Percentiles rank a stretch among this genome's conserved stretches.
These are phyloP conservation scores for Rhipidocladum racemiflorum DNA, from an alignment of 176 grass and related monocot species.

Conservation along the genomic window DNA sequence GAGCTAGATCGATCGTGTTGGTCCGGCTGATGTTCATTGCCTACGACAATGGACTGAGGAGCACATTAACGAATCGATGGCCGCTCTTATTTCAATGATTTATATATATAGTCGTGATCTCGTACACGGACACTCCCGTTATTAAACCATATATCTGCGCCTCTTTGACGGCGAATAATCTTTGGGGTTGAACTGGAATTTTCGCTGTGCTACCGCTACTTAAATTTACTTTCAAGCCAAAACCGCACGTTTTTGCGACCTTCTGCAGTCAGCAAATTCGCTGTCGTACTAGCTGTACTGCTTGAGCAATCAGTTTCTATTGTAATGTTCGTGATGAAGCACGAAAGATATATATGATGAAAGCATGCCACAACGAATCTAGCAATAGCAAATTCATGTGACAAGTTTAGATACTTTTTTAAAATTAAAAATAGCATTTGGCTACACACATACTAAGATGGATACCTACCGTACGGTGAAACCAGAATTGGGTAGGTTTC, in stretches of 20 bases:
- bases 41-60: no score
- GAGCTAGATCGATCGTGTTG: no score
- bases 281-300: conserved; percentile 9
- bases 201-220: not conserved
- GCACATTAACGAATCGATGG: no score
- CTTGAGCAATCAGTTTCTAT: no score
- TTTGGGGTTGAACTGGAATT: not conserved
- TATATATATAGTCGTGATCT: no score
- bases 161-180: conserved; percentile 31
- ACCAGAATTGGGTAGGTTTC: no score
- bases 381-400: not conserved
- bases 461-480: no score
- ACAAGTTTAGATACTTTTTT: not conserved
- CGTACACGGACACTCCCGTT: no score
- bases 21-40: no score
- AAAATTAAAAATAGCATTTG: not conserved
- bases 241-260: conserved; percentile 35
- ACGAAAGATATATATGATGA: not conserved
- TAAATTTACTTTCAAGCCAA: not conserved
- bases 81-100: no score
- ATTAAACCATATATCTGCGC: not conserved
- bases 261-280: conserved; percentile 35
- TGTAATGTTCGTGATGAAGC: no score
- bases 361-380: not conserved
- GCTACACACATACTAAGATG: no score